phyloP scores from a whole-genome alignment of 2,329 filamentous ascomycete genomes.

The Claviceps citrina region DNA sequence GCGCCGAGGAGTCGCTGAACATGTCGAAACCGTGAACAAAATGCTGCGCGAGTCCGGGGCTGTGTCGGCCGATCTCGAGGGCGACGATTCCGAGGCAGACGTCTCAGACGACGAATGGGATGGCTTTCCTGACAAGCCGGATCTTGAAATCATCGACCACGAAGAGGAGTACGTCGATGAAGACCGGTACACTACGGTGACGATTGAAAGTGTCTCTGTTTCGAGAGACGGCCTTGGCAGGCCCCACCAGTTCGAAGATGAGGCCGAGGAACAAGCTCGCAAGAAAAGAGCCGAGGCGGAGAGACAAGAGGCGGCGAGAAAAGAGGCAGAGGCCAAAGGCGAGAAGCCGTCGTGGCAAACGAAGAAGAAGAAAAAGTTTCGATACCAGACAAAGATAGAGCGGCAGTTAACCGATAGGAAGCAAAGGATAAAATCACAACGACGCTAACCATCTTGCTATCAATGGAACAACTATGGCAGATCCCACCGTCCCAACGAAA shows the following conservation, averaged over 20 bases:
- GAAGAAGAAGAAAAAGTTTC: constrained; percentile 81
- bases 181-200: constrained; percentile 89
- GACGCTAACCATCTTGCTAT: constrained; percentile 2
- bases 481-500: neutral
- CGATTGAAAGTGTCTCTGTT: constrained; percentile 74
- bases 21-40: constrained; percentile 61
- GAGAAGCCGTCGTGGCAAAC: constrained; percentile 29
- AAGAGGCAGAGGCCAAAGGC: constrained; percentile 17
- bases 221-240: constrained; percentile 57
- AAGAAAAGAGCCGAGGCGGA: constrained; percentile 14
- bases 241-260: constrained; percentile 23
- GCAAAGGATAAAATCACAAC: constrained; percentile 43
- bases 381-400: constrained; percentile 81
- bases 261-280: constrained; percentile 17
- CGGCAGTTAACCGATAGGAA: constrained; percentile 60
- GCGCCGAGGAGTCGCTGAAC: constrained; percentile 64
- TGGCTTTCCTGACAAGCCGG: constrained; percentile 42
- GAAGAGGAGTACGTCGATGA: constrained; percentile 95
- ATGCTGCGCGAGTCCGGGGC: constrained; percentile 46
- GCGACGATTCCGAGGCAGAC: constrained; percentile 19
- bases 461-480: neutral
- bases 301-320: constrained; percentile 12
- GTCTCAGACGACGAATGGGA: constrained; percentile 46
- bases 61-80: constrained; percentile 23
- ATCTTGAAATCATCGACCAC: constrained; percentile 47